Evolutionary conservation across 306 rosid genomes (phyloP).

Genomic region (Arachis stenosperma): DNA sequence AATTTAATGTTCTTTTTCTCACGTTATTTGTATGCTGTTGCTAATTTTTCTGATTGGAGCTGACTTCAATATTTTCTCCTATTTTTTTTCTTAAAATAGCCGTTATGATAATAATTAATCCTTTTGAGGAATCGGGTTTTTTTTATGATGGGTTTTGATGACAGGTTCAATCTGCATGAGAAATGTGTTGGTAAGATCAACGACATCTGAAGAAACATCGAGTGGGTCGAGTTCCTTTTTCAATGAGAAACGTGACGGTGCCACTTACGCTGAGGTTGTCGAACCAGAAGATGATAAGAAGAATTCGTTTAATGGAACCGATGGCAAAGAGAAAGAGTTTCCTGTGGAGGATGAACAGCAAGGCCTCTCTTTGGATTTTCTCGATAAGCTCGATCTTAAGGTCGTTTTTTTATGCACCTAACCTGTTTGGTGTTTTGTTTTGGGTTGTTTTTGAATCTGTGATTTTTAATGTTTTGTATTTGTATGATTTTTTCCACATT

Average conservation of each 20-base stretch:
- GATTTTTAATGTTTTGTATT: not conserved
- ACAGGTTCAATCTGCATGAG: constrained; percentile 42
- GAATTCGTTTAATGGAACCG: constrained; percentile 29
- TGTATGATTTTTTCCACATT: not conserved
- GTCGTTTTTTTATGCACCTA: constrained; percentile 9
- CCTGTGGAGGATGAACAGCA: constrained; percentile 53
- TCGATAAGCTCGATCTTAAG: constrained; percentile 42
- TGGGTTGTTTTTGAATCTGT: not conserved
- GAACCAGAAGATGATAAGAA: constrained; percentile 19
- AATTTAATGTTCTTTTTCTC: not conserved
- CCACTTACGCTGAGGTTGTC: constrained; percentile 24
- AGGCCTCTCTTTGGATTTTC: constrained; percentile 40
- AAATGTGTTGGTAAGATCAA: constrained; percentile 37
- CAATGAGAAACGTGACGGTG: constrained; percentile 43
- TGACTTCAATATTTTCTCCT: not conserved
- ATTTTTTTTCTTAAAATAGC: not conserved
- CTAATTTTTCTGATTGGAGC: not conserved
- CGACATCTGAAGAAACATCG: constrained; percentile 45
- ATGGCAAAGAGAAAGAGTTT: constrained; percentile 42
- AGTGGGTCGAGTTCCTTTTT: constrained; percentile 35
- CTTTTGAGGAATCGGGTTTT: not conserved
- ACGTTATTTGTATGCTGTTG: not conserved
- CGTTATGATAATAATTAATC: not conserved
- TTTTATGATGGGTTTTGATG: not conserved
- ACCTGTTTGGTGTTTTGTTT: not conserved